These are phyloP conservation scores for Sergeia podlipaevii DNA, from an alignment of 208 protist genomes.

Conservation along the genomic window DNA sequence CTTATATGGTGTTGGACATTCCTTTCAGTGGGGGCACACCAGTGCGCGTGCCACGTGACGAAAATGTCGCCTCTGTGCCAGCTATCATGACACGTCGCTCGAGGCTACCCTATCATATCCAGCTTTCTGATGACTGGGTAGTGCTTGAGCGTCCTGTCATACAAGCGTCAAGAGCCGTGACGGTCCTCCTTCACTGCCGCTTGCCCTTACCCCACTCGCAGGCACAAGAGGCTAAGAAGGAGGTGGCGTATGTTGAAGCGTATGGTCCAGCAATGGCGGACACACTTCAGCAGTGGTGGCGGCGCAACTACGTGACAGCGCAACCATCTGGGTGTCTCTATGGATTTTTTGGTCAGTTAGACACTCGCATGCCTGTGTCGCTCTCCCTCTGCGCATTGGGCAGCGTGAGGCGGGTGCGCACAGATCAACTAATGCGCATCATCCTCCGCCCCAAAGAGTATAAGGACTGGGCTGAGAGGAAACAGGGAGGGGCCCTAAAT, in stretches of 20 bases:
- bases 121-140: slow-evolving; percentile 71
- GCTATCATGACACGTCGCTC: no score
- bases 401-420: slow-evolving; percentile 46
- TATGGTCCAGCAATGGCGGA: slow-evolving; percentile 15
- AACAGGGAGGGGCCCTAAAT: neutral
- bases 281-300: slow-evolving; percentile 42
- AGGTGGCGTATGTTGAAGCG: slow-evolving; percentile 25
- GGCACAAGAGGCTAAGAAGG: slow-evolving; percentile 12
- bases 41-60: no score
- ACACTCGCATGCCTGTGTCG: slow-evolving; percentile 51
- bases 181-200: slow-evolving; percentile 68
- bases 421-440: slow-evolving; percentile 17
- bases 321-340: slow-evolving; percentile 47
- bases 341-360: slow-evolving; percentile 55
- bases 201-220: slow-evolving; percentile 53
- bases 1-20: slow-evolving; percentile 7
- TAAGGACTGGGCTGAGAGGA: neutral
- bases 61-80: no score
- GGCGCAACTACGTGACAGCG: slow-evolving; percentile 5
- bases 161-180: neutral
- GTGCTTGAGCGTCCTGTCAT: slow-evolving; percentile 42
- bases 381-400: slow-evolving; percentile 59
- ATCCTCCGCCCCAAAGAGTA: neutral
- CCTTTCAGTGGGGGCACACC: no score
- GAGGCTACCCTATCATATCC: slow-evolving; percentile 31